Evolutionary conservation across 148 eudicot genomes (phyloP), one percentile per base, ranked within the genome.

Genomic region (Suaeda aralocaspica): DNA sequence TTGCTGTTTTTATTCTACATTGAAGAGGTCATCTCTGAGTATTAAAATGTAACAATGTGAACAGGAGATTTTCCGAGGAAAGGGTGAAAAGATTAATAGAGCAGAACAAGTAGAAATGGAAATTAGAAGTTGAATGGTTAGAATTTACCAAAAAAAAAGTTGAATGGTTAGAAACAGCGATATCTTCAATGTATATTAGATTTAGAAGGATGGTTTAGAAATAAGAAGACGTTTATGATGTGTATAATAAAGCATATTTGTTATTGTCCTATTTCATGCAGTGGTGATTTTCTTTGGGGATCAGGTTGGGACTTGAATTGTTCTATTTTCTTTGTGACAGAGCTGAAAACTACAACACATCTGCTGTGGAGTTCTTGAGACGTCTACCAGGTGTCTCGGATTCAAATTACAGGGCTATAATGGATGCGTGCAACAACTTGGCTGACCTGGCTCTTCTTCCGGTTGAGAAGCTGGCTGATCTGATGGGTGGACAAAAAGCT

Each of bases 341-440:
- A 87, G 99, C 99, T 26, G 97, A 91, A 82, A 94, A 94, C 77
- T 94, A 84, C 81, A 94, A 94, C 76, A 94, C 99, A 53, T 82
- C 96, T 30, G 99, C 99, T 0, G 91, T 94, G 55, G 99, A 94
- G 76, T 89, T 94, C 74, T 72, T 94, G 72, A 87, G 99, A 80
- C 89, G 99, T 56, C 83, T 94, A 16, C 99, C 99, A 0, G 99
- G 99, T 28, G 99, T 94, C 71, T 86, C 96, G 0, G 97, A 94
- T 81, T 86, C 99, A 11, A 94, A 91, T 75, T 94, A 94, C 82
- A 83, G 97, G 70, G 81, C 90, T 13, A 83, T 94, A 78, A 86
- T 94, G 89, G 96, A 94, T 44, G 89, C 80, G 18, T 91, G 99
- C 50, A 67, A 82, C 60, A 87, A 88, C 78, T 86, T 94, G 76